Evolutionary conservation across 176 grass and related monocot species (phyloP).

Genomic region (Bolboschoenus planiculmis): DNA sequence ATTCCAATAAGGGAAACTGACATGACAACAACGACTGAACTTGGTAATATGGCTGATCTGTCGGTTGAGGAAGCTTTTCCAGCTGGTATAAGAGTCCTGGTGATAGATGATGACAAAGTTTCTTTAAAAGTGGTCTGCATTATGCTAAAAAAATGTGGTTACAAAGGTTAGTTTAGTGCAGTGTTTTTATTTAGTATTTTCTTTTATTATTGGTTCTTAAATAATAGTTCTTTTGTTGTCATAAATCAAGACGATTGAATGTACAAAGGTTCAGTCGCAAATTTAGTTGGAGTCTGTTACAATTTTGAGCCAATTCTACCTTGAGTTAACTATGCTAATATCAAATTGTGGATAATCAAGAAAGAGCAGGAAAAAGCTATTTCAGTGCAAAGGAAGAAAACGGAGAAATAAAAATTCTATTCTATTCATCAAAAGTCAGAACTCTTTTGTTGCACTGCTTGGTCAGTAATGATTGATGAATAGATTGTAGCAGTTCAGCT

Average conservation of each 20-base stretch:
- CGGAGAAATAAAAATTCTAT: too few species aligned
- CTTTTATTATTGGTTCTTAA: background rate
- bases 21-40: background rate
- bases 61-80: slow-evolving; percentile 7
- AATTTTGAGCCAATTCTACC: background rate
- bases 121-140: slow-evolving; percentile 48
- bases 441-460: too few species aligned
- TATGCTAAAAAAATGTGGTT: slow-evolving; percentile 37
- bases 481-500: too few species aligned
- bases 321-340: too few species aligned
- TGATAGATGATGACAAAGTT: slow-evolving; percentile 56
- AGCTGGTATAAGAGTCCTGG: slow-evolving; percentile 56
- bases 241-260: background rate
- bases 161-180: slow-evolving; percentile 33
- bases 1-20: background rate
- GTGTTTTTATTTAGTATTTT: too few species aligned
- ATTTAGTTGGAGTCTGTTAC: background rate
- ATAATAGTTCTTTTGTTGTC: background rate
- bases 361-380: too few species aligned
- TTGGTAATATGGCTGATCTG: background rate
- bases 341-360: too few species aligned
- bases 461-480: too few species aligned
- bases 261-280: background rate
- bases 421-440: too few species aligned
- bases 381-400: too few species aligned